Evolutionary conservation across 345 rosid genomes (phyloP).

Genomic region (Toxicodendron radicans): DNA sequence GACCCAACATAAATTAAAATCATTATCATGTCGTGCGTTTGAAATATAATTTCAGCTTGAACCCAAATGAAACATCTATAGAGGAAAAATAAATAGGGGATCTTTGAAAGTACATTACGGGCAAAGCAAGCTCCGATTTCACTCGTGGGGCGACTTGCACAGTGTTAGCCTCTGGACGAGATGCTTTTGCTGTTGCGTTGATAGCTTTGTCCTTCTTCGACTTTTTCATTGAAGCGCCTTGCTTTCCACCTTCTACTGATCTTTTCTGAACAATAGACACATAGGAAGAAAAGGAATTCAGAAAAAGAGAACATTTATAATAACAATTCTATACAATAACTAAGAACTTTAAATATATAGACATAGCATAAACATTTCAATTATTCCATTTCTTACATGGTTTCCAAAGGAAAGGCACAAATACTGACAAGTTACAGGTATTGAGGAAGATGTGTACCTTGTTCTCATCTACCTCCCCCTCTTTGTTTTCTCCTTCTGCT

Average conservation of each 20-base stretch:
- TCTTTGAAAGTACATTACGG: slow-evolving; percentile 64
- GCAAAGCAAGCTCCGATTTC: slow-evolving; percentile 90
- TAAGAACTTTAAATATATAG: slow-evolving; percentile 6
- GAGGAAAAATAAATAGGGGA: slow-evolving; percentile 21
- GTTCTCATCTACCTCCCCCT: slow-evolving; percentile 74
- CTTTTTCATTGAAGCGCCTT: slow-evolving; percentile 84
- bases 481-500: slow-evolving; percentile 79
- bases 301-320: slow-evolving; percentile 12
- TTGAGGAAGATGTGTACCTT: slow-evolving; percentile 51
- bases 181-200: slow-evolving; percentile 63
- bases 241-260: slow-evolving; percentile 73
- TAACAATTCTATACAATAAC: background rate
- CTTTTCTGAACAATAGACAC: slow-evolving; percentile 60
- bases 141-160: slow-evolving; percentile 64
- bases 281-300: slow-evolving; percentile 8
- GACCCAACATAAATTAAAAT: background rate
- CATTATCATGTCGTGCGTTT: background rate
- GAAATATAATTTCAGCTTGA: background rate
- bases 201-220: slow-evolving; percentile 81
- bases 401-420: background rate
- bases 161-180: slow-evolving; percentile 59
- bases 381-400: background rate
- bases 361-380: background rate
- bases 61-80: background rate
- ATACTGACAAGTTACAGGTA: background rate